Evolutionary conservation across 106 monocot genomes (phyloP).

Genomic region (Dendrobium catenatum): DNA sequence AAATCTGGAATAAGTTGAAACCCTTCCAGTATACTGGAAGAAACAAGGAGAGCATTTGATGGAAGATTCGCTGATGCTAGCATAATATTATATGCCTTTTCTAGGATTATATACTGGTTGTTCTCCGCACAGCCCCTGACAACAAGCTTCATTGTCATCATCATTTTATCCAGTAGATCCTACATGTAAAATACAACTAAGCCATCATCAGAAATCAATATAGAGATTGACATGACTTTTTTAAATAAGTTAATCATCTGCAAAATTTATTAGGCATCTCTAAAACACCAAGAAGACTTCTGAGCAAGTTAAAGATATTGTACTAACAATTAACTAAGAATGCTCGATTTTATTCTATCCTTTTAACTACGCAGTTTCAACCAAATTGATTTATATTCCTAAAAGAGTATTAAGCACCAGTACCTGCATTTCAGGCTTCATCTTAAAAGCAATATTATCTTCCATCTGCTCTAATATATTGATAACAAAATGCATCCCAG

Average conservation of each 20-base stretch:
- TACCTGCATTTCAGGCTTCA: conserved; percentile 33
- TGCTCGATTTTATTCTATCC: not conserved
- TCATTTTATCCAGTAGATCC: conserved; percentile 47
- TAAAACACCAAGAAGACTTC: not conserved
- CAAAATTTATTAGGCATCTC: not conserved
- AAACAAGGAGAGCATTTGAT: conserved; percentile 8
- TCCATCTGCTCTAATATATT: conserved; percentile 58
- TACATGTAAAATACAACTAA: conserved; percentile 15
- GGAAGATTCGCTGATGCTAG: conserved; percentile 24
- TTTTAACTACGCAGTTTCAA: not conserved
- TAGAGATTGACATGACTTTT: not conserved
- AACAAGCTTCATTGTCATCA: conserved; percentile 60
- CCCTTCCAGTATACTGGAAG: conserved; percentile 25
- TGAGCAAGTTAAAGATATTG: not conserved
- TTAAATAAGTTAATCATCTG: not conserved
- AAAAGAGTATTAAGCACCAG: conserved; percentile 1
- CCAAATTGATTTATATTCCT: not conserved
- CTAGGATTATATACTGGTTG: conserved; percentile 48
- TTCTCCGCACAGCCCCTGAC: conserved; percentile 54
- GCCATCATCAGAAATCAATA: not conserved
- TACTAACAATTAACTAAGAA: not conserved
- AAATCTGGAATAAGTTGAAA: conserved; percentile 18
- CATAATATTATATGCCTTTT: conserved; percentile 47
- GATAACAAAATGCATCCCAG: conserved; percentile 53
- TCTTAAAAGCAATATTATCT: conserved; percentile 13